These are phyloP conservation scores for Fraxinus angustifolia DNA, from an alignment of 305 asterid genomes.

Conservation along the genomic window DNA sequence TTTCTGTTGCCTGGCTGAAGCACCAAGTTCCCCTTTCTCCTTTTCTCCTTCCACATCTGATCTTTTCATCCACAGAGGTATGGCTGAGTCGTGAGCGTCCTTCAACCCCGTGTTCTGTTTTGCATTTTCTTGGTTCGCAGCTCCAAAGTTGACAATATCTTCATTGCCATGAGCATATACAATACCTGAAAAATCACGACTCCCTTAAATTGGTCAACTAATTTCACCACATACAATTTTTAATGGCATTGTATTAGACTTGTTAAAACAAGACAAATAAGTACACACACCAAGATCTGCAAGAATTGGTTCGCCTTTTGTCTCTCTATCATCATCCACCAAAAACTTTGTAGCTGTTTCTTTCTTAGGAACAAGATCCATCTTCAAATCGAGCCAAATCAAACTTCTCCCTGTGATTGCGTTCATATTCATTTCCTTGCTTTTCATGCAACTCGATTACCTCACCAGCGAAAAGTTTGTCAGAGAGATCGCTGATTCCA, in stretches of 20 bases:
- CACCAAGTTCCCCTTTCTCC: conserved; percentile 25
- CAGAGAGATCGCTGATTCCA: conserved; percentile 83
- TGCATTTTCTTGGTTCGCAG: conserved; percentile 12
- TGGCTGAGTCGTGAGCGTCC: conserved; percentile 24
- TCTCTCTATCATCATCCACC: conserved; percentile 25
- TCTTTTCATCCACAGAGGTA: conserved; percentile 27
- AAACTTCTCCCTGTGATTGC: conserved; percentile 23
- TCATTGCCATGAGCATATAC: conserved; percentile 88
- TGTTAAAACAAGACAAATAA: not conserved
- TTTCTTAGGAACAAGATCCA: conserved; percentile 32
- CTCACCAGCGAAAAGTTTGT: conserved; percentile 85
- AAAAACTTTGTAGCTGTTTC: conserved; percentile 21
- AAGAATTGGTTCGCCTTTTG: conserved; percentile 35
- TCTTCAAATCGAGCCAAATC: conserved; percentile 34
- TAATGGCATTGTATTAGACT: not conserved
- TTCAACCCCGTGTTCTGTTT: not conserved
- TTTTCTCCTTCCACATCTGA: conserved; percentile 23
- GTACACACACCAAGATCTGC: conserved; percentile 64
- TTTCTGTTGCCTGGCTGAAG: conserved; percentile 42
- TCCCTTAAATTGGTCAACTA: not conserved
- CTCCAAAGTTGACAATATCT: conserved; percentile 66
- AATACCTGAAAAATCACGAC: conserved; percentile 45
- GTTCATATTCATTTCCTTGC: conserved; percentile 32
- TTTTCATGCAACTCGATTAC: conserved; percentile 59
- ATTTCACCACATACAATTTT: not conserved